These are phyloP conservation scores for Colletotrichum orbiculare DNA, from an alignment of 2,329 filamentous ascomycete species.

Conservation along the genomic window DNA sequence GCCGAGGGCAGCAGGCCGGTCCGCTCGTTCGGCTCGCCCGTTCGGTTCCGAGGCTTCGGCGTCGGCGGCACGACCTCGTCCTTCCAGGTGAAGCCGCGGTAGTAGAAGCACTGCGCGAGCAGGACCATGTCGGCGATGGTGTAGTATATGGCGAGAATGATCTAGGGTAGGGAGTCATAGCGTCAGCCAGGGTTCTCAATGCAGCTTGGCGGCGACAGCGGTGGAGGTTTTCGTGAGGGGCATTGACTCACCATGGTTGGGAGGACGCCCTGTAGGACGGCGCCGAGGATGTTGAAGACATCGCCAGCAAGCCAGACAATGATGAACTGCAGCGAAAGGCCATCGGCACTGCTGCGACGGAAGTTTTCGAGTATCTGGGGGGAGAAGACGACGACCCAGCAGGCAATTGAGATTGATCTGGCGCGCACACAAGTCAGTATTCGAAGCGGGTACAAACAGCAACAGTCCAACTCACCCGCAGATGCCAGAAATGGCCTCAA, in stretches of 20 bases:
- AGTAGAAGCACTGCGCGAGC: slow-evolving; percentile 92
- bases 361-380: slow-evolving; percentile 98
- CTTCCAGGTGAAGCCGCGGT: slow-evolving; percentile 81
- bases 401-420: slow-evolving; percentile 94
- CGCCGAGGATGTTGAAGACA: slow-evolving; percentile 96
- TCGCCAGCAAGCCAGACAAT: slow-evolving; percentile 93
- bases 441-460: neutral
- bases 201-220: slow-evolving; percentile 15
- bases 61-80: slow-evolving; percentile 61
- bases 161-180: slow-evolving; percentile 52
- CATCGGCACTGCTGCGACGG: slow-evolving; percentile 84
- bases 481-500: slow-evolving; percentile 92
- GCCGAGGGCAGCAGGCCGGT: slow-evolving; percentile 57
- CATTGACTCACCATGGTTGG: slow-evolving; percentile 80
- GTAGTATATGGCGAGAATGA: slow-evolving; percentile 94
- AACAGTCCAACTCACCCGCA: slow-evolving; percentile 70
- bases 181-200: slow-evolving; percentile 31
- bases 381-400: slow-evolving; percentile 97
- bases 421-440: slow-evolving; percentile 32
- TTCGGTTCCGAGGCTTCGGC: slow-evolving; percentile 50
- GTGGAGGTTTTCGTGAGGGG: neutral
- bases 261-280: slow-evolving; percentile 88
- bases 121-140: slow-evolving; percentile 92
- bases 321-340: slow-evolving; percentile 90
- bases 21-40: slow-evolving; percentile 60